Percentiles rank a stretch among this genome's conserved stretches.
These are phyloP conservation scores for Gastrolobium villosum DNA, from an alignment of 306 rosid genomes.

Conservation along the genomic window DNA sequence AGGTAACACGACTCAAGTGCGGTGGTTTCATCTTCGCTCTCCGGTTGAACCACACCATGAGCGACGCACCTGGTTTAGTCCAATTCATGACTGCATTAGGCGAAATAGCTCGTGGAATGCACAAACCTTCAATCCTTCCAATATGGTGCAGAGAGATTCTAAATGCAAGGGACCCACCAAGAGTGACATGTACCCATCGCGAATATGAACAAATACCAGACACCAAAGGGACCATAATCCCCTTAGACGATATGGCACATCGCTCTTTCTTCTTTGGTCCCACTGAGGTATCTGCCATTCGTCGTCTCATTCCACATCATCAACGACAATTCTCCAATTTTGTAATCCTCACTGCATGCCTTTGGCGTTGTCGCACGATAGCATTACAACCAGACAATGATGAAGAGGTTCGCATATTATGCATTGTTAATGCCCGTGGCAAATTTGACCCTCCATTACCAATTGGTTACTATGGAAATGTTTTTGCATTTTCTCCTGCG, in stretches of 20 bases:
- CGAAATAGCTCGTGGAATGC: slow-evolving; percentile 59
- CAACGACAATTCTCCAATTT: neutral
- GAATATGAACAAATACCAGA: slow-evolving; percentile 62
- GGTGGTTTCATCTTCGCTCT: slow-evolving; percentile 66
- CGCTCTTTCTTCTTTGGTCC: slow-evolving; percentile 68
- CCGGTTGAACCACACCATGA: slow-evolving; percentile 67
- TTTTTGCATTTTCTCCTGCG: too few species aligned
- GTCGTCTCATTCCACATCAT: slow-evolving; percentile 50
- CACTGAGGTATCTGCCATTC: slow-evolving; percentile 54
- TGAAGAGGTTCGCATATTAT: too few species aligned
- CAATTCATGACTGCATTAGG: slow-evolving; percentile 63
- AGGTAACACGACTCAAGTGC: slow-evolving; percentile 55
- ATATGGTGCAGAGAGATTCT: slow-evolving; percentile 61
- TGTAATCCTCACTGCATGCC: too few species aligned
- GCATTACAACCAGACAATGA: neutral
- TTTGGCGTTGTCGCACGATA: too few species aligned
- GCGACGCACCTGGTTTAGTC: slow-evolving; percentile 59
- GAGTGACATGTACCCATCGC: slow-evolving; percentile 52
- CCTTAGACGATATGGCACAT: slow-evolving; percentile 60
- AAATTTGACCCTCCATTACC: too few species aligned
- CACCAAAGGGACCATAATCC: slow-evolving; percentile 56
- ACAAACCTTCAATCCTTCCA: slow-evolving; percentile 46
- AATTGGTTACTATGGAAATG: too few species aligned
- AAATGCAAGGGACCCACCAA: slow-evolving; percentile 55
- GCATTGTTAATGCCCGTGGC: too few species aligned